Evolutionary conservation across 1,284 basidiomycete species (phyloP), one percentile per base, ranked within the genome.

Genomic region (Trametes versicolor): DNA sequence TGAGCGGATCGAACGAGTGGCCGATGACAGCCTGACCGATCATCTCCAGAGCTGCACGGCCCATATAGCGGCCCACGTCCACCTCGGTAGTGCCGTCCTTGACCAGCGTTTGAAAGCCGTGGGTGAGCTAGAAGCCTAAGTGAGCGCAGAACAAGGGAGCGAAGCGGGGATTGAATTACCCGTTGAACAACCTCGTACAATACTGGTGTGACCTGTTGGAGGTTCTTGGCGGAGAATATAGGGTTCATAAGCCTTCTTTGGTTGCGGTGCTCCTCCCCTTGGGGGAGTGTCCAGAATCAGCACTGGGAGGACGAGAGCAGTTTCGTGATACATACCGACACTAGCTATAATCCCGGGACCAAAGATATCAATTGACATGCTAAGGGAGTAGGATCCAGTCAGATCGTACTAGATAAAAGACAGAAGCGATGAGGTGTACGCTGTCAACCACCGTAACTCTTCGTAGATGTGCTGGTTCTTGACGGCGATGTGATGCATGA

Each of bases 1-100:
- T 66, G 29, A 76, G 70, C 1, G 72, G 64, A 58, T 74, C 69
- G 61, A 78, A 77, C 3, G 73, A 73, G 54, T 75, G 73, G 8
- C 76, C 77, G 5, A 78, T 66, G 0, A 71, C 74, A 4, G 71
- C 74, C 59, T 74, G 73, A 3, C 75, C 76, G 50, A 76, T 66
- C 23, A 74, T 65, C 62, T 78, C 77, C 17, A 78, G 68, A 10
- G 76, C 72, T 8, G 73, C 69, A n/a, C 74, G 71, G 34, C 71
- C 67, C 70, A 75, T 70, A 71, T 73, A 77, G 9, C 52, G 48
- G 27, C 73, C 65, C 32, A 78, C 56, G 52, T 78, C 74, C 48
- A 78, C 50, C 29, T 71, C 72, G 23, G 65, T 37, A 2, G 56
- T 23, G 17, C 62, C 61, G 27, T 13, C 25, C 1, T 39, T 23